Conservation (phyloP, 2,329 filamentous ascomycete species). For the Fusarium papillatum region DNA sequence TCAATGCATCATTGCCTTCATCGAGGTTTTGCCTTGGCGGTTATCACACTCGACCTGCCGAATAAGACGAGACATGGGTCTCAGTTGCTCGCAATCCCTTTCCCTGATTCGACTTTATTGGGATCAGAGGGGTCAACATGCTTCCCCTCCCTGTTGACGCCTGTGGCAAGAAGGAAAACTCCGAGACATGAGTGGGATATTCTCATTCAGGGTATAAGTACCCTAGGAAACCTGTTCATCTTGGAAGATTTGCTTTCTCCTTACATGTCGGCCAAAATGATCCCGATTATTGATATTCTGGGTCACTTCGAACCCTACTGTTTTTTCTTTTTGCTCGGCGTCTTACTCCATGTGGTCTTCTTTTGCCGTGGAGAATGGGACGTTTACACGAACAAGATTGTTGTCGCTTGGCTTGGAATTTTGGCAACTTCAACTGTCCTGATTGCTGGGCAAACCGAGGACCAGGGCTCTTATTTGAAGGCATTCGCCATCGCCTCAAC, state of each 20-base stretch:
- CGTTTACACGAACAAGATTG: conserved; percentile 17
- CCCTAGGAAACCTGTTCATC: neutral
- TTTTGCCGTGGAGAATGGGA: conserved; percentile 25
- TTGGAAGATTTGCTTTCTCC: neutral
- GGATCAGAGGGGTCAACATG: neutral
- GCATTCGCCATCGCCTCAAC: neutral
- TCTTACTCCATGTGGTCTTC: conserved; percentile 3
- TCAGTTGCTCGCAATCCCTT: neutral
- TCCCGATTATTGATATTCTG: neutral
- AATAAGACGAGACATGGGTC: neutral
- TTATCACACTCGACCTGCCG: neutral
- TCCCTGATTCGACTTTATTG: neutral
- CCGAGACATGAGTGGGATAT: neutral
- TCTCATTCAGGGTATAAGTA: neutral
- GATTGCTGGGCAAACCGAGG: neutral
- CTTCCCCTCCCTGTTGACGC: neutral
- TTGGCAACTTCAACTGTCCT: neutral
- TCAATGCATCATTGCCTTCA: neutral
- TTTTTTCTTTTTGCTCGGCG: neutral
- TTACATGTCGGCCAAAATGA: neutral
- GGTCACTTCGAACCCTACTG: neutral
- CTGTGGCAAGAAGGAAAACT: neutral
- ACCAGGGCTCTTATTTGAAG: neutral
- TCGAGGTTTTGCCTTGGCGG: neutral
- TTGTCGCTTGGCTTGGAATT: neutral